Evolutionary conservation across 108 stramenopile species (phyloP).

Genomic region (Discostella pseudostelligera): DNA sequence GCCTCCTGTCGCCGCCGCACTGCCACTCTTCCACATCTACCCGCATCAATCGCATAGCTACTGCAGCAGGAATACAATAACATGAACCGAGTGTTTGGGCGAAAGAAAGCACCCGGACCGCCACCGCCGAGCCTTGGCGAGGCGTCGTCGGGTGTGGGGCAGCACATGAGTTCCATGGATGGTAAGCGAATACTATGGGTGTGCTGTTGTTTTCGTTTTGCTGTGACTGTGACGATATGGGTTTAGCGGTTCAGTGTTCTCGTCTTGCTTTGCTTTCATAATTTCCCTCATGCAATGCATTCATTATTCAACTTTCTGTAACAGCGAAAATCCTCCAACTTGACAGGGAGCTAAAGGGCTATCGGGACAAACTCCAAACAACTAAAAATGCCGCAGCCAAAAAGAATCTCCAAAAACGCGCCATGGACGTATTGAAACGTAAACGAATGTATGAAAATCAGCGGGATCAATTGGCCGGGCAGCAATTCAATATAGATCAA

Average conservation of each 20-base stretch:
- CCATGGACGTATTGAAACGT: slow-evolving; percentile 91
- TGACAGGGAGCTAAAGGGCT: slow-evolving; percentile 74
- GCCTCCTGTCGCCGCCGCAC: no score
- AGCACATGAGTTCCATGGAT: slow-evolving; percentile 69
- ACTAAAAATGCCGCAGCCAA: slow-evolving; percentile 73
- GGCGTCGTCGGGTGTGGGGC: slow-evolving; percentile 63
- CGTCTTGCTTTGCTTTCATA: background rate
- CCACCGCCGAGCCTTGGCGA: slow-evolving; percentile 79
- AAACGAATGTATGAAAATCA: slow-evolving; percentile 98
- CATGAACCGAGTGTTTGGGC: slow-evolving; percentile 91
- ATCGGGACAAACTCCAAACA: slow-evolving; percentile 88
- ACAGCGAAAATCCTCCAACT: slow-evolving; percentile 68
- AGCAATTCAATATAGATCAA: slow-evolving; percentile 98
- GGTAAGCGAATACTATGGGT: slow-evolving; percentile 31
- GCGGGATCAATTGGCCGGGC: slow-evolving; percentile 91
- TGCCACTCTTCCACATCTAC: no score
- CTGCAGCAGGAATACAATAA: background rate
- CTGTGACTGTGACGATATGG: no score
- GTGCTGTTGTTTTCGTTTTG: no score
- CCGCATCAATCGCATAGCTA: no score
- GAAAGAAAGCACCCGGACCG: slow-evolving; percentile 71
- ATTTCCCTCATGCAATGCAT: background rate
- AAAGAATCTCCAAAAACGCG: slow-evolving; percentile 81
- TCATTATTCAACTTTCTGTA: background rate
- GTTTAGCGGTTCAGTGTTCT: no score